Percentiles rank a stretch among this genome's conserved stretches.
Conservation (phyloP, 148 eudicot species). For the Limonium bicolor region DNA sequence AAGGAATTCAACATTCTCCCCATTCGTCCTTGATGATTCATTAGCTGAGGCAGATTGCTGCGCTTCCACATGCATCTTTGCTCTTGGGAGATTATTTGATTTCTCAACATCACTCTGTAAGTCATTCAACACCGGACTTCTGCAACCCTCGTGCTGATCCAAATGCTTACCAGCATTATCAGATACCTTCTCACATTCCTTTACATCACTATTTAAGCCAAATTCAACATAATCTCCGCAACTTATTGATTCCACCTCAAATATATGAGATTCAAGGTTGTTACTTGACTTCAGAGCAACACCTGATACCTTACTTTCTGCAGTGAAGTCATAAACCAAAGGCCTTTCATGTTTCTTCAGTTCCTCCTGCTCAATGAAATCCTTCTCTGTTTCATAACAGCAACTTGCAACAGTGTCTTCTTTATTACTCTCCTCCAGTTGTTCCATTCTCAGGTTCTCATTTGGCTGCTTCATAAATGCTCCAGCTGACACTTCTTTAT, state of each 20-base stretch:
- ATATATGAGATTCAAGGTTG: too few relatives aligned
- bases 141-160: slow-evolving; percentile 6
- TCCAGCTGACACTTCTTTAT: too few relatives aligned
- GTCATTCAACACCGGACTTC: slow-evolving; percentile 1
- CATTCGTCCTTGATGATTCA: slow-evolving; percentile 11
- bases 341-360: not conserved
- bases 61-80: slow-evolving; percentile 6
- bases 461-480: too few relatives aligned
- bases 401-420: not conserved
- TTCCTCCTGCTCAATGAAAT: slow-evolving; percentile 3
- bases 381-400: slow-evolving; percentile 5
- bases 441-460: too few relatives aligned
- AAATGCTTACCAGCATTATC: slow-evolving; percentile 3
- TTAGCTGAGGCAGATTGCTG: slow-evolving; percentile 14
- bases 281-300: too few relatives aligned
- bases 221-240: too few relatives aligned
- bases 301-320: too few relatives aligned
- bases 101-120: slow-evolving; percentile 10
- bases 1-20: slow-evolving; percentile 6
- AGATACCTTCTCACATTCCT: slow-evolving; percentile 7
- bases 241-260: too few relatives aligned
- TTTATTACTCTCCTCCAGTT: not conserved
- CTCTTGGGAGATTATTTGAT: slow-evolving; percentile 7
- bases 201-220: slow-evolving; percentile 13
- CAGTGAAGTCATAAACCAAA: too few relatives aligned